These are phyloP conservation scores for Pterocarpus santalinus DNA, from an alignment of 306 rosid species.

Conservation along the genomic window DNA sequence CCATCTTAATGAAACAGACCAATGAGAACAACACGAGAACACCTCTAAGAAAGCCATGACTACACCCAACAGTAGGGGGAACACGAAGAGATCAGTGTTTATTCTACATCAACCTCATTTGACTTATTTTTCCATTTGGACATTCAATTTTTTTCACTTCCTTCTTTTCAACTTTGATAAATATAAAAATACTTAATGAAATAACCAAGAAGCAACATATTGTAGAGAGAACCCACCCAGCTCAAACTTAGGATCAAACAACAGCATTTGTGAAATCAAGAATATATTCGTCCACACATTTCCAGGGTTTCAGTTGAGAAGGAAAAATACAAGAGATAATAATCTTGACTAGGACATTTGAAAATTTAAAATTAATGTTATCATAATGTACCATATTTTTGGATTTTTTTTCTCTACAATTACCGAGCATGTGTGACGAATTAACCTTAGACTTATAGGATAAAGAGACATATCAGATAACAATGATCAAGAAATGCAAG, in stretches of 20 bases:
- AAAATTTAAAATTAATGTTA: constrained; percentile 21
- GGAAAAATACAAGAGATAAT: constrained; percentile 22
- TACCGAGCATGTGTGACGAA: background rate
- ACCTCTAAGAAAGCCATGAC: constrained; percentile 22
- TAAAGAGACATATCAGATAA: constrained; percentile 32
- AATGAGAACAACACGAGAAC: constrained; percentile 35
- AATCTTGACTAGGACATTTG: constrained; percentile 14
- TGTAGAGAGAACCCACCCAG: constrained; percentile 16
- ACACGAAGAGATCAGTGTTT: constrained; percentile 12
- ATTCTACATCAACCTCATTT: constrained; percentile 35
- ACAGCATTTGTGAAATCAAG: constrained; percentile 24
- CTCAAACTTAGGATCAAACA: constrained; percentile 18
- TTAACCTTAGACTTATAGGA: constrained; percentile 3
- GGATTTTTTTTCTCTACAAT: background rate
- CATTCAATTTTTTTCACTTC: constrained; percentile 15
- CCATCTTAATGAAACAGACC: constrained; percentile 34
- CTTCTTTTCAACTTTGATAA: constrained; percentile 13
- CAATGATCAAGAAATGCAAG: constrained; percentile 28
- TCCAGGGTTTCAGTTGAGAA: constrained; percentile 22
- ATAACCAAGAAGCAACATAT: constrained; percentile 23
- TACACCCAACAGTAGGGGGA: constrained; percentile 35
- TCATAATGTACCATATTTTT: constrained; percentile 11
- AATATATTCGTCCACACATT: constrained; percentile 29
- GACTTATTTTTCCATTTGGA: constrained; percentile 31
- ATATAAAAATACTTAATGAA: constrained; percentile 20